These are phyloP conservation scores for Paragyromitra xinjiangensis DNA, from an alignment of 495 filamentous ascomycete genomes.

Conservation along the genomic window DNA sequence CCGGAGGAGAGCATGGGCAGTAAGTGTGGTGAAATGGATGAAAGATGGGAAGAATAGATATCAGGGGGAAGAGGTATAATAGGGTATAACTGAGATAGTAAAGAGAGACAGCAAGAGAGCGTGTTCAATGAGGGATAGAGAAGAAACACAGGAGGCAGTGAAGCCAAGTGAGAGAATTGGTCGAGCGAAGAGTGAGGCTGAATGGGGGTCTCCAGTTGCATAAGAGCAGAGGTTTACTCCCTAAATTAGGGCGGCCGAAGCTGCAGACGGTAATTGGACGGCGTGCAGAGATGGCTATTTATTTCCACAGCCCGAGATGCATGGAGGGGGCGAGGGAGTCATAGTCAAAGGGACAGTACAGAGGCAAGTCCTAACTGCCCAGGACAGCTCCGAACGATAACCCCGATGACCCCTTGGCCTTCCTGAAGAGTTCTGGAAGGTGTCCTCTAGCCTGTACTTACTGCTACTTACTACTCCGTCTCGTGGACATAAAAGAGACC, in stretches of 20 bases:
- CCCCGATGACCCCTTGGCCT: background rate
- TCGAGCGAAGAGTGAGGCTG: slow-evolving; percentile 2
- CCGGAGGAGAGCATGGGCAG: slow-evolving; percentile 15
- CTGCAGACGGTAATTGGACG: background rate
- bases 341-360: background rate
- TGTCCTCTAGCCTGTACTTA: background rate
- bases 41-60: background rate
- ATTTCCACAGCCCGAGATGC: background rate
- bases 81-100: background rate
- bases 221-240: background rate
- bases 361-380: background rate
- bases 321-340: background rate
- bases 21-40: background rate
- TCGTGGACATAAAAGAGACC: background rate
- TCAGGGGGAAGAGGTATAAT: background rate
- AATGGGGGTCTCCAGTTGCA: background rate
- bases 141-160: slow-evolving; percentile 5
- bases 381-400: background rate
- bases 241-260: slow-evolving; percentile 12
- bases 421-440: background rate
- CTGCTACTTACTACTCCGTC: too few relatives aligned
- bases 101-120: slow-evolving; percentile 1
- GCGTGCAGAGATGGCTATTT: background rate
- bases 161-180: background rate
- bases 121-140: background rate